Conservation (phyloP, 495 filamentous ascomycete genomes). For the Neurospora sp. region DNA sequence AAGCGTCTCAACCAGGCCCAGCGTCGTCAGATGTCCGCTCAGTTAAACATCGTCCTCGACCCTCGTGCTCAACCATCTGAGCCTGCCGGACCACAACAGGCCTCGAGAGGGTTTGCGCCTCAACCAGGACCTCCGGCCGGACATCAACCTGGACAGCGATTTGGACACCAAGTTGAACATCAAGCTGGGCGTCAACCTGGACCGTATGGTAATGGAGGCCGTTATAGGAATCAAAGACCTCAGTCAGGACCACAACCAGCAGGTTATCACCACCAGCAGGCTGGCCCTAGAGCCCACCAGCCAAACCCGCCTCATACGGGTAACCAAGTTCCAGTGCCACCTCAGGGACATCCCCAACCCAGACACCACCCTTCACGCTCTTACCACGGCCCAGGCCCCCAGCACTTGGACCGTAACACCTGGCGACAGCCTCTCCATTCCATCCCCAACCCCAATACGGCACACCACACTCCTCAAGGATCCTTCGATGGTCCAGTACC, state of each 20-base stretch:
- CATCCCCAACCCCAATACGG: conserved; percentile 2
- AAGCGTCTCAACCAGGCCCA: conserved; percentile 47
- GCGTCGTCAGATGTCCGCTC: conserved; percentile 43
- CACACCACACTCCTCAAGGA: background rate
- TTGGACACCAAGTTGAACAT: background rate
- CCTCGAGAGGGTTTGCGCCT: background rate
- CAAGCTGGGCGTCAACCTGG: background rate
- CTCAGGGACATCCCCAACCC: background rate
- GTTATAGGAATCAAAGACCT: conserved; percentile 10
- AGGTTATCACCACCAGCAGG: background rate
- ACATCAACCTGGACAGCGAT: background rate
- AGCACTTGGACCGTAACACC: conserved; percentile 3
- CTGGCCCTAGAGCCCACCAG: background rate
- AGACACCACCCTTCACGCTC: conserved; percentile 23
- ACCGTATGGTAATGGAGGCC: conserved; percentile 6
- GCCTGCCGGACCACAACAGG: background rate
- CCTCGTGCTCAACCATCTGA: conserved; percentile 20
- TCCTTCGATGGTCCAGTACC: conserved; percentile 10
- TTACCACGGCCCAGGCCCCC: conserved; percentile 15
- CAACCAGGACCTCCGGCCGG: background rate
- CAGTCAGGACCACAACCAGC: conserved; percentile 7
- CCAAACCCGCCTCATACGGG: background rate
- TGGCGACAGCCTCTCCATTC: conserved; percentile 15
- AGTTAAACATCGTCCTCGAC: conserved; percentile 42
- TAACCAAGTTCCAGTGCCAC: background rate